Evolutionary conservation across 2,329 filamentous ascomycete genomes (phyloP).

Genomic region (Dactylonectria macrodidyma): DNA sequence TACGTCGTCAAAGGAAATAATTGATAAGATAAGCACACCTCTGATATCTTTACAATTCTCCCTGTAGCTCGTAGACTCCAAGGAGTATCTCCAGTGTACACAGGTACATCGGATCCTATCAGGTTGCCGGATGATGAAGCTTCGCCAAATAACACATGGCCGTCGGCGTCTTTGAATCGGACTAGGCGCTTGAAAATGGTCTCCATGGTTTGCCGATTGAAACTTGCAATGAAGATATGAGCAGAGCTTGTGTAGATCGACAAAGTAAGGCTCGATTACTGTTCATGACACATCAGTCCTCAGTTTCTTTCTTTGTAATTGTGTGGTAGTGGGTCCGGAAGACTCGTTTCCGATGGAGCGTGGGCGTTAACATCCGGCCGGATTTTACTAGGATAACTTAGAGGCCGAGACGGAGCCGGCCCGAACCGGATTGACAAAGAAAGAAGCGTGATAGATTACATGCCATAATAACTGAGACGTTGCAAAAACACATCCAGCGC

Average conservation of each 20-base stretch:
- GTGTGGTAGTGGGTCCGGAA: not conserved
- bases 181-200: constrained; percentile 8
- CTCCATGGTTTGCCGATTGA: not conserved
- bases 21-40: not conserved
- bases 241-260: too few species aligned
- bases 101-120: not conserved
- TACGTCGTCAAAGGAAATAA: not conserved
- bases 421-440: too few species aligned
- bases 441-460: too few species aligned
- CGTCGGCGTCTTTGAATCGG: constrained; percentile 11
- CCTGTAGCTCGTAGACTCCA: not conserved
- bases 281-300: not conserved
- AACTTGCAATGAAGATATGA: too few species aligned
- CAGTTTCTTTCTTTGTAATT: not conserved
- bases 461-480: too few species aligned
- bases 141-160: constrained; percentile 12
- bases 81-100: constrained; percentile 12
- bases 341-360: not conserved
- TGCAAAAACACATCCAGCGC: too few species aligned
- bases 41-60: constrained; percentile 6
- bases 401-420: too few species aligned
- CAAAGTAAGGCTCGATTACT: not conserved
- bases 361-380: not conserved
- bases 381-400: not conserved
- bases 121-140: not conserved